Evolutionary conservation across 2,329 filamentous ascomycete species (phyloP).

Genomic region (Stemphylium lycopersici): DNA sequence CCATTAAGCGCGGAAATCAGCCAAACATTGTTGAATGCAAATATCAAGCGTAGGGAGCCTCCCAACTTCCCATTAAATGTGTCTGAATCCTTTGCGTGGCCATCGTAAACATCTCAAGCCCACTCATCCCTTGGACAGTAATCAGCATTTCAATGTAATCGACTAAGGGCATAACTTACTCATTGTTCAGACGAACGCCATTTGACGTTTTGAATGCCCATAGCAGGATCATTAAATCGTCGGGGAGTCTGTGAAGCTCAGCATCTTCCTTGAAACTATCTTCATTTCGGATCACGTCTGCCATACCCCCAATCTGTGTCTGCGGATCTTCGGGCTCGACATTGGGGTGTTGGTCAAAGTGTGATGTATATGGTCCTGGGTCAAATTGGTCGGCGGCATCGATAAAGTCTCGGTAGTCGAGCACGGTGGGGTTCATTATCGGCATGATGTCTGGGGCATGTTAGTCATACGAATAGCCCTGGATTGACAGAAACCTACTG

Average conservation of each 20-base stretch:
- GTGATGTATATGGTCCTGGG: constrained; percentile 34
- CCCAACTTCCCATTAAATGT: no score
- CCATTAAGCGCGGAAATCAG: no score
- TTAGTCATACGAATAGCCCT: background rate
- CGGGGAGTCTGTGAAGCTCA: constrained; percentile 21
- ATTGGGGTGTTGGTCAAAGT: constrained; percentile 13
- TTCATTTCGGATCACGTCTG: constrained; percentile 26
- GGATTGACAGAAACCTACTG: constrained; percentile 19
- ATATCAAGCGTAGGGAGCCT: no score
- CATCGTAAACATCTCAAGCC: background rate
- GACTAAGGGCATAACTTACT: background rate
- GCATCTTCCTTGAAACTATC: constrained; percentile 22
- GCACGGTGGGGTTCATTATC: constrained; percentile 14
- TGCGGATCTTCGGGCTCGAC: constrained; percentile 11
- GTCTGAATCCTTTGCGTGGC: background rate
- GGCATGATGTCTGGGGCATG: constrained; percentile 10
- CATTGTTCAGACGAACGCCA: constrained; percentile 4
- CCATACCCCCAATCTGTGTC: constrained; percentile 17
- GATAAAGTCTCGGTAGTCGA: constrained; percentile 19
- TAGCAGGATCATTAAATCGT: constrained; percentile 20
- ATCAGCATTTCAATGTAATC: background rate
- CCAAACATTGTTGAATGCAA: no score
- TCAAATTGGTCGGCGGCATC: constrained; percentile 26
- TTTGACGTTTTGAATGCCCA: constrained; percentile 27
- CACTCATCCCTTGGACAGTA: background rate